phyloP scores from a whole-genome alignment of 2,329 filamentous ascomycete species.

The Tolypocladium ovalisporum region DNA sequence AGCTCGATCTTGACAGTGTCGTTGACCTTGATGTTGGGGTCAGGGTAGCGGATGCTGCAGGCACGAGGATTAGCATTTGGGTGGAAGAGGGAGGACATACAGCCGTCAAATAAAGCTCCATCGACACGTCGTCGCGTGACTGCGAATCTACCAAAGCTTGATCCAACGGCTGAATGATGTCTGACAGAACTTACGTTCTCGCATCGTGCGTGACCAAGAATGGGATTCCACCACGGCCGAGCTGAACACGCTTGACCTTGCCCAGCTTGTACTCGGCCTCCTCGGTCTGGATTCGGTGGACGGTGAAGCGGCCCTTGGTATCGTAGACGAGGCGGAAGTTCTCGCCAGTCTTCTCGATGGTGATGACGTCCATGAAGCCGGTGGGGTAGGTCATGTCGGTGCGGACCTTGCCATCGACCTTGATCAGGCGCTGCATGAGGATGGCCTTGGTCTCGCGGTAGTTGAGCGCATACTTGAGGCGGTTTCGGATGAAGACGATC shows the following conservation, averaged over 20 bases:
- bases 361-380: constrained; percentile 99
- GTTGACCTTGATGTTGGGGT: constrained; percentile 98
- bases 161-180: constrained; percentile 99
- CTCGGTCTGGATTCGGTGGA: constrained; percentile 97
- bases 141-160: constrained; percentile 78
- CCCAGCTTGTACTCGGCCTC: constrained; percentile 99
- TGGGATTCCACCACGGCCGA: constrained; percentile 99
- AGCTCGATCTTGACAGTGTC: constrained; percentile 99
- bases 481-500: constrained; percentile 95
- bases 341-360: constrained; percentile 99
- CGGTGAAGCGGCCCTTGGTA: constrained; percentile 99
- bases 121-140: constrained; percentile 15
- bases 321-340: constrained; percentile 99
- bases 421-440: constrained; percentile 98
- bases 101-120: constrained; percentile 34
- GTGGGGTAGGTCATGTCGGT: constrained; percentile 96
- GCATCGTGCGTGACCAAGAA: constrained; percentile 99
- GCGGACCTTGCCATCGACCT: constrained; percentile 99
- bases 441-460: constrained; percentile 94
- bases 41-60: constrained; percentile 93
- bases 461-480: constrained; percentile 99
- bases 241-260: constrained; percentile 99
- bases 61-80: constrained; percentile 25
- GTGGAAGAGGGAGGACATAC: constrained; percentile 32
- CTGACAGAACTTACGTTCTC: constrained; percentile 97